A percentile compares a stretch with the other conserved stretches of the same genome.
These are phyloP conservation scores for Filosporella fistucella DNA, from an alignment of 495 filamentous ascomycete genomes.

Conservation along the genomic window DNA sequence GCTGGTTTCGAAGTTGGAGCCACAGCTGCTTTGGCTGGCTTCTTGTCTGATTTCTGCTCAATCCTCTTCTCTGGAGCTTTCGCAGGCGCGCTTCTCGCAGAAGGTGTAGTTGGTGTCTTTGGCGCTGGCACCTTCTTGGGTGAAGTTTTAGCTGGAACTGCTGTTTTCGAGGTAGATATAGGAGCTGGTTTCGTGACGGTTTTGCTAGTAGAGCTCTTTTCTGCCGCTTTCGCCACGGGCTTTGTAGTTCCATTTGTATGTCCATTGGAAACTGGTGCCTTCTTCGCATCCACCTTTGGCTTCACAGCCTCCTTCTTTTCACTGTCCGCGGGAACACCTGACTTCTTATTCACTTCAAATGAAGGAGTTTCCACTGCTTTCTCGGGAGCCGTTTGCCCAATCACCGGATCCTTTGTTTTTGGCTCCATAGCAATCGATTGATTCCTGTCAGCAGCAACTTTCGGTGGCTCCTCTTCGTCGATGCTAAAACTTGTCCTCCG, in stretches of 20 bases:
- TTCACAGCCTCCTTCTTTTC: conserved; percentile 5
- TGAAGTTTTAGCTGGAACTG: conserved; percentile 27
- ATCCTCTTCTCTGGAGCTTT: conserved; percentile 14
- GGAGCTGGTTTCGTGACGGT: conserved; percentile 37
- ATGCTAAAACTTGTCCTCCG: conserved; percentile 24
- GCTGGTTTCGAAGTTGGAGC: conserved; percentile 17
- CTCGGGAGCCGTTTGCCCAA: conserved; percentile 21
- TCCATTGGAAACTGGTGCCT: conserved; percentile 6
- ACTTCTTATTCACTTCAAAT: conserved; percentile 20
- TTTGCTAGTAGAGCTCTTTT: conserved; percentile 26
- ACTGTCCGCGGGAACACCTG: neutral
- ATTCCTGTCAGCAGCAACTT: conserved; percentile 12
- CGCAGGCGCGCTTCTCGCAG: conserved; percentile 2
- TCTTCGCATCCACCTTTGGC: conserved; percentile 13
- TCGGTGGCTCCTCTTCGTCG: conserved; percentile 16
- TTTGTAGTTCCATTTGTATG: conserved; percentile 22
- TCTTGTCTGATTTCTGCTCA: conserved; percentile 13
- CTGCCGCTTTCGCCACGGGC: conserved; percentile 22
- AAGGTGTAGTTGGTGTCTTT: conserved; percentile 25
- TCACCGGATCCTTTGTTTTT: conserved; percentile 10
- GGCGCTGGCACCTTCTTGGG: conserved; percentile 24
- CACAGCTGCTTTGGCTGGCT: conserved; percentile 9
- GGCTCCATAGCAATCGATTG: conserved; percentile 13
- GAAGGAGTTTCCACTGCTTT: conserved; percentile 15
- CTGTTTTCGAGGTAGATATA: conserved; percentile 33